A percentile compares a stretch with the other conserved stretches of the same genome.
Evolutionary conservation across 1,284 basidiomycete species (phyloP).

Genomic region (Malassezia obtusa): DNA sequence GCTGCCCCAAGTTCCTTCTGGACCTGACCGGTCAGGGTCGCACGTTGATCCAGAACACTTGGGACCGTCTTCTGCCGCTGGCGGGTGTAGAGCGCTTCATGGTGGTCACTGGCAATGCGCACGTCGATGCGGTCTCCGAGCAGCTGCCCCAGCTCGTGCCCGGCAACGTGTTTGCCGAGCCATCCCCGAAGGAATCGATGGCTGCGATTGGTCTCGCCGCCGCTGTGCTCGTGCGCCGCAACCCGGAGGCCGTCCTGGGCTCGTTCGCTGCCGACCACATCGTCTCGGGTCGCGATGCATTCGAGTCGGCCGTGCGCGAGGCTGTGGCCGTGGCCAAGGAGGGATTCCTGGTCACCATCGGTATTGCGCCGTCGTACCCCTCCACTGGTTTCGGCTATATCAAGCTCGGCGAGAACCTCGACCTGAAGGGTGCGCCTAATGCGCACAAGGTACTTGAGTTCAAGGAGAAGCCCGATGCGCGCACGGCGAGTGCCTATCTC

Average conservation of each 20-base stretch:
- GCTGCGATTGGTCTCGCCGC: slow-evolving; percentile 46
- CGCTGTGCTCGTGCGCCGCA: slow-evolving; percentile 37
- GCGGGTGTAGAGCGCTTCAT: slow-evolving; percentile 33
- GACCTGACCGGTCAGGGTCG: slow-evolving; percentile 40
- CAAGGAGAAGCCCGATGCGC: slow-evolving; percentile 48
- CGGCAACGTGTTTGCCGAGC: slow-evolving; percentile 41
- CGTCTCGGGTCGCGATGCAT: slow-evolving; percentile 44
- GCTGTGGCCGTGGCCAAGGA: slow-evolving; percentile 42
- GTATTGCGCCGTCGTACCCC: slow-evolving; percentile 46
- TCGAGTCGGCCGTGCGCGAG: slow-evolving; percentile 44
- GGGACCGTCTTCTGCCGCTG: slow-evolving; percentile 39
- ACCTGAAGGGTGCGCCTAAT: slow-evolving; percentile 34
- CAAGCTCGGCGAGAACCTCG: slow-evolving; percentile 43
- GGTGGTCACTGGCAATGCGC: slow-evolving; percentile 40
- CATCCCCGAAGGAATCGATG: slow-evolving; percentile 44
- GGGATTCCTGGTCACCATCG: slow-evolving; percentile 46
- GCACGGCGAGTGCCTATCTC: slow-evolving; percentile 43
- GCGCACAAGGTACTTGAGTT: slow-evolving; percentile 44
- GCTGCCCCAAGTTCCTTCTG: slow-evolving; percentile 44
- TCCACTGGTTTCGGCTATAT: slow-evolving; percentile 48
- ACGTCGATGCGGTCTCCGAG: slow-evolving; percentile 30
- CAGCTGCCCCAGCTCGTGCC: slow-evolving; percentile 34
- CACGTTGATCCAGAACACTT: slow-evolving; percentile 42
- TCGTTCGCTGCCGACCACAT: slow-evolving; percentile 48
- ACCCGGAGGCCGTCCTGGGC: slow-evolving; percentile 44